Conservation (phyloP, 768 basidiomycete genomes). For the Boletus reticuloceps region DNA sequence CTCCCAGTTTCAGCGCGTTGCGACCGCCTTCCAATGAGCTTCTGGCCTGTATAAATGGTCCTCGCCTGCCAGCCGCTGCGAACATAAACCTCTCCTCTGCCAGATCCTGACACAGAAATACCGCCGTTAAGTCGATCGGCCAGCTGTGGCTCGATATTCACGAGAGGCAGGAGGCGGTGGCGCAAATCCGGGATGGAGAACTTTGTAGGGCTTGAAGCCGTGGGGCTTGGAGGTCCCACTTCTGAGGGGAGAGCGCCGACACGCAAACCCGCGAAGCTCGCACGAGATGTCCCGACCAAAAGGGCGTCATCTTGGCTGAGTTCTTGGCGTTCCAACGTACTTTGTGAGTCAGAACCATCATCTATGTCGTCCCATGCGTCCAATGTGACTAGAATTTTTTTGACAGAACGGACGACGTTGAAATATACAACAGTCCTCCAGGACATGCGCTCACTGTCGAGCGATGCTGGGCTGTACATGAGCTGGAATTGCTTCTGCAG, state of each 20-base stretch:
- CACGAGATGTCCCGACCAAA: constrained; percentile 11
- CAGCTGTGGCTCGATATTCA: constrained; percentile 59
- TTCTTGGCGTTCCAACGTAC: constrained; percentile 32
- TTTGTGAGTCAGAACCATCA: constrained; percentile 46
- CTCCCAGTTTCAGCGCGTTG: constrained; percentile 24
- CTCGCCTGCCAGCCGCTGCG: constrained; percentile 81
- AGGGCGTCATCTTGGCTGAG: constrained; percentile 24
- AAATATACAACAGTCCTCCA: constrained; percentile 77
- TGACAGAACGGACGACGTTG: constrained; percentile 69
- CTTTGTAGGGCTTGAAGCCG: constrained; percentile 18
- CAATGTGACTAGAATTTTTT: constrained; percentile 62
- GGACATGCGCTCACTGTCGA: constrained; percentile 66
- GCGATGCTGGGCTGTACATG: constrained; percentile 71
- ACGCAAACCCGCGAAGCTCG: constrained; percentile 11
- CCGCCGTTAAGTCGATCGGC: constrained; percentile 76
- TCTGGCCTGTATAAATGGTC: constrained; percentile 51
- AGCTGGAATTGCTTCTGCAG: constrained; percentile 80
- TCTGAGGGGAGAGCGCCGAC: constrained; percentile 9
- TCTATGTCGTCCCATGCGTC: constrained; percentile 61
- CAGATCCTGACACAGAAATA: constrained; percentile 69
- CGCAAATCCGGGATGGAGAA: constrained; percentile 52
- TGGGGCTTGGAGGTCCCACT: constrained; percentile 10
- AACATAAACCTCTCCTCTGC: constrained; percentile 72
- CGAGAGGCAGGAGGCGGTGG: constrained; percentile 55
- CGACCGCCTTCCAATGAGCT: constrained; percentile 27